Percentiles rank a stretch among this genome's conserved stretches.
Evolutionary conservation across 169 alveolate species (phyloP).

Genomic region (Cystoisospora suis): DNA sequence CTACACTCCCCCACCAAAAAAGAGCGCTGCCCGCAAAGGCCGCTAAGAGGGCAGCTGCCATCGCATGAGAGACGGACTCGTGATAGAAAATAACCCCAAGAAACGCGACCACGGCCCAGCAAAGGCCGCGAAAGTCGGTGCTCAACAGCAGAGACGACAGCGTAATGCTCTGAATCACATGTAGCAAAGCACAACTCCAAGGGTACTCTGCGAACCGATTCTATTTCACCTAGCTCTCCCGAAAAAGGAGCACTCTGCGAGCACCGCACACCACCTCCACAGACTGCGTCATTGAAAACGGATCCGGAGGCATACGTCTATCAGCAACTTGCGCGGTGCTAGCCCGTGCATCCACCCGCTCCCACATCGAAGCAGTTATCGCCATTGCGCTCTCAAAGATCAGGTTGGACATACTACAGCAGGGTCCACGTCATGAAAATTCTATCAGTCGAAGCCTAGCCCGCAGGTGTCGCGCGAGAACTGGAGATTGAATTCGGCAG

Average conservation of each 20-base stretch:
- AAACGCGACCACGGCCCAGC: slow-evolving; percentile 20
- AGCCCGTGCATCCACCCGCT: background rate
- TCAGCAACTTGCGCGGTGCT: background rate
- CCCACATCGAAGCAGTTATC: background rate
- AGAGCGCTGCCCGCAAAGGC: background rate
- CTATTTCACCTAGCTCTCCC: no score
- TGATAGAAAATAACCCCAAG: background rate
- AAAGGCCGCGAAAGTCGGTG: background rate
- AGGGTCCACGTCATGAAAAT: background rate
- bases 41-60: background rate
- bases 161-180: slow-evolving; percentile 2
- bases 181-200: no score
- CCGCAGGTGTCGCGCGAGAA: background rate
- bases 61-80: background rate
- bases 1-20: background rate
- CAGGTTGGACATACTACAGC: background rate
- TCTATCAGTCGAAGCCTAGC: background rate
- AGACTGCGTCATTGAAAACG: background rate
- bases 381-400: no score
- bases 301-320: background rate
- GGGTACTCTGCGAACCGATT: no score
- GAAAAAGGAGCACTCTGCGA: background rate
- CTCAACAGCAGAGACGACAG: background rate
- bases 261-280: background rate
- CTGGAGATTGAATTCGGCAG: no score